A percentile compares a stretch with the other conserved stretches of the same genome.
Conservation (phyloP, 2,329 filamentous ascomycete genomes). For the Diaporthe sp. region DNA sequence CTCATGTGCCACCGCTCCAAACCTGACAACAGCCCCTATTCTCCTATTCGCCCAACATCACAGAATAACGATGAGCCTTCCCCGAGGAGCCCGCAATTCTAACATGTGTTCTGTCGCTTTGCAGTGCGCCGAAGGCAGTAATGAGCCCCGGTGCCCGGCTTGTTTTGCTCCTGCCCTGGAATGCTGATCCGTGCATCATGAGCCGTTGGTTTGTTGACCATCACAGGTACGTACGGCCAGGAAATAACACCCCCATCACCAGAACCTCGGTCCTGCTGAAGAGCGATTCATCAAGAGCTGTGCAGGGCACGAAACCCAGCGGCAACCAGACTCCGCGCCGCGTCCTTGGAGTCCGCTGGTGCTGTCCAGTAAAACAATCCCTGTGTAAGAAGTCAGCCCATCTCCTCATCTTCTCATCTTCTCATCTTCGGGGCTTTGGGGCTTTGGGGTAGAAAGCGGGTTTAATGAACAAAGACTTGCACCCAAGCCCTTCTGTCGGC, state of each 20-base stretch:
- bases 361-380: conserved; percentile 88
- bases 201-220: not conserved
- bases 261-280: not conserved
- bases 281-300: conserved; percentile 53
- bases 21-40: not conserved
- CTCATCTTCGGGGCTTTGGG: not conserved
- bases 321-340: conserved; percentile 69
- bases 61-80: not conserved
- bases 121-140: not conserved
- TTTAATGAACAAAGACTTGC: conserved; percentile 56
- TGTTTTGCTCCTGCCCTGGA: not conserved
- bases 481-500: conserved; percentile 78
- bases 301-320: conserved; percentile 72
- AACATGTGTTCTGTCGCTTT: not conserved
- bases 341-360: conserved; percentile 75
- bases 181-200: not conserved
- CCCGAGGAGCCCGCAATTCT: not conserved
- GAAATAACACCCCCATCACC: not conserved
- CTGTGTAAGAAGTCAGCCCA: conserved; percentile 51
- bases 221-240: not conserved
- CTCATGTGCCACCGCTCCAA: not conserved
- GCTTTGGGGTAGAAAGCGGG: not conserved
- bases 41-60: not conserved
- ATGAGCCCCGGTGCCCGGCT: not conserved
- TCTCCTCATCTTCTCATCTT: not conserved